A percentile compares a stretch with the other conserved stretches of the same genome.
Conservation (phyloP, 371 early-diverging fungal species). For the Fennellomyces sp. region DNA sequence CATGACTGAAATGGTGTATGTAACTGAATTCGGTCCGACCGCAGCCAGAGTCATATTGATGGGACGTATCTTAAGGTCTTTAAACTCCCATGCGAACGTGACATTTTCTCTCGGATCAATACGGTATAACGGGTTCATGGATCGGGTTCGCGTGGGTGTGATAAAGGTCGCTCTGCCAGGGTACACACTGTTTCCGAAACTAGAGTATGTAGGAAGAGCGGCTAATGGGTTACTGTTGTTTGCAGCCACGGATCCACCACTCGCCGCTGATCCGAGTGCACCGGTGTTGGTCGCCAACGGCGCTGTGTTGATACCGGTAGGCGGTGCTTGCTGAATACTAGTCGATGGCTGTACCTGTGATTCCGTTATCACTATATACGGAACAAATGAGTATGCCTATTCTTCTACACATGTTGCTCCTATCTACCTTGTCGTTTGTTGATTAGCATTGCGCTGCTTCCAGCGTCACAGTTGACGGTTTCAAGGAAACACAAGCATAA, state of each 20-base stretch:
- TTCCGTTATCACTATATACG: too few relatives aligned
- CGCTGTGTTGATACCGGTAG: conserved; percentile 2
- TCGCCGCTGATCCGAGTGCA: neutral
- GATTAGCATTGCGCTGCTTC: too few relatives aligned
- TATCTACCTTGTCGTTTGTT: too few relatives aligned
- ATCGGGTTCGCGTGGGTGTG: conserved; percentile 44
- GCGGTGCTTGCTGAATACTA: neutral
- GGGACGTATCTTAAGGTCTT: conserved; percentile 39
- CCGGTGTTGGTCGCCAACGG: neutral
- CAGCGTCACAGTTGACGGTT: too few relatives aligned
- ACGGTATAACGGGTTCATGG: conserved; percentile 46
- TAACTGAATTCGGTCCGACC: conserved; percentile 34
- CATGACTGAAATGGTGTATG: conserved; percentile 43
- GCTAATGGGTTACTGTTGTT: conserved; percentile 3
- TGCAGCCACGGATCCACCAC: neutral
- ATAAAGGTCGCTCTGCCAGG: conserved; percentile 39
- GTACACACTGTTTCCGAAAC: conserved; percentile 36
- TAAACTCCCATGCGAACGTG: conserved; percentile 47
- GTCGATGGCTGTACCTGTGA: too few relatives aligned
- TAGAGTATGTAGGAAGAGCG: conserved; percentile 40
- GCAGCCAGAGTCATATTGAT: conserved; percentile 44
- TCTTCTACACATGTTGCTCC: too few relatives aligned
- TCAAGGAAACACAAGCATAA: too few relatives aligned
- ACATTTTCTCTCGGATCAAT: conserved; percentile 44
- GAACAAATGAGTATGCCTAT: too few relatives aligned